Percentiles rank a stretch among this genome's conserved stretches.
These are phyloP conservation scores for Phoma sp. DNA, from an alignment of 2,329 filamentous ascomycete species.

Conservation along the genomic window DNA sequence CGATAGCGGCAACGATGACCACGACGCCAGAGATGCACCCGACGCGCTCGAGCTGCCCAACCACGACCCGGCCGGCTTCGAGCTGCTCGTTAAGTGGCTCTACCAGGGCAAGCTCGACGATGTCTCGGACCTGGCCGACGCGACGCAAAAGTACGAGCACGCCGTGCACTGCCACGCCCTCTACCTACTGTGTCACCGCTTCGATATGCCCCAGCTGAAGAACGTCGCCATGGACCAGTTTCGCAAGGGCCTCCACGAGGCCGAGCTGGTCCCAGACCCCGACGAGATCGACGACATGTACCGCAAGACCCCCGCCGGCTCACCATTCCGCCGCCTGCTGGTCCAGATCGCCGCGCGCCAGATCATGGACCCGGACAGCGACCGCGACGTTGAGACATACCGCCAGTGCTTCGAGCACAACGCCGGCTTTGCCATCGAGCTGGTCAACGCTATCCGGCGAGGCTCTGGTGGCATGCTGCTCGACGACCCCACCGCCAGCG, in stretches of 20 bases:
- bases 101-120: constrained; percentile 62
- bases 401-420: constrained; percentile 57
- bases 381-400: constrained; percentile 58
- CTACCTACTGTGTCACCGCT: constrained; percentile 59
- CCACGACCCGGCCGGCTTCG: constrained; percentile 59
- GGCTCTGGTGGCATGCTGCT: constrained; percentile 59
- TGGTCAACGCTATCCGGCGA: constrained; percentile 59
- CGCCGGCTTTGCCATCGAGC: constrained; percentile 60
- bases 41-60: constrained; percentile 54
- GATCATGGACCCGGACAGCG: constrained; percentile 62
- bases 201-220: constrained; percentile 58
- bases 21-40: constrained; percentile 42
- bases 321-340: constrained; percentile 59
- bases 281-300: constrained; percentile 63
- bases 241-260: constrained; percentile 56
- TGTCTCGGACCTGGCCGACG: constrained; percentile 52
- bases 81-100: constrained; percentile 63
- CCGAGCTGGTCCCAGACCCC: constrained; percentile 60
- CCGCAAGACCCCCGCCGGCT: constrained; percentile 51
- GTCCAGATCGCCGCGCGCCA: constrained; percentile 62
- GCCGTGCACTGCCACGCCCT: constrained; percentile 61
- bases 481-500: constrained; percentile 57
- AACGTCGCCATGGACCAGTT: constrained; percentile 63
- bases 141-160: constrained; percentile 60
- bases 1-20: constrained; percentile 36